phyloP scores from a whole-genome alignment of 345 rosid species.

The Mercurialis annua region DNA sequence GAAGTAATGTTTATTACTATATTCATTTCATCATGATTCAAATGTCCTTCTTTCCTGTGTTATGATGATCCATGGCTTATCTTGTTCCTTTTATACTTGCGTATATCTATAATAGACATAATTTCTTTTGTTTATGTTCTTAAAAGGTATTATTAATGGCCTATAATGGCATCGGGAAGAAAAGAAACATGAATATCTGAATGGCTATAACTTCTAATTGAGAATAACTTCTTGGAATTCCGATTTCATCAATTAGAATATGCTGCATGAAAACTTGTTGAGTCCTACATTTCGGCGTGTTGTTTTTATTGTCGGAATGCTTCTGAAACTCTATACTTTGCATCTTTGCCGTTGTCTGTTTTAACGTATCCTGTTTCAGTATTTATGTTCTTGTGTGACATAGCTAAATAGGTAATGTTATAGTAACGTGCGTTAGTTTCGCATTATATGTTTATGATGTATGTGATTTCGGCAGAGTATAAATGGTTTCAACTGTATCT shows the following conservation, averaged over 20 bases:
- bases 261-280: no score
- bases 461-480: not conserved
- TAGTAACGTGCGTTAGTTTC: not conserved
- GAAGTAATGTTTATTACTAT: not conserved
- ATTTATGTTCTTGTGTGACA: no score
- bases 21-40: conserved; percentile 11
- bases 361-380: no score
- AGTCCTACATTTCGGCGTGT: no score
- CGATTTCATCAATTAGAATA: not conserved
- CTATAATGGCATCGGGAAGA: not conserved
- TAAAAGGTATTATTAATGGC: not conserved
- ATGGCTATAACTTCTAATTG: not conserved
- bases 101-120: not conserved
- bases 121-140: not conserved
- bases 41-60: not conserved
- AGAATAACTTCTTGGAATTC: not conserved
- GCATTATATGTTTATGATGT: not conserved
- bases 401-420: not conserved
- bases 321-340: no score
- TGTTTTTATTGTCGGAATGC: no score
- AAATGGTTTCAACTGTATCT: no score
- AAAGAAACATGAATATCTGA: not conserved
- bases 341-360: no score
- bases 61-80: not conserved
- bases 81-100: not conserved